Evolutionary conservation across 2,329 filamentous ascomycete genomes (phyloP).

Genomic region (Talaromyces amestolkiae): DNA sequence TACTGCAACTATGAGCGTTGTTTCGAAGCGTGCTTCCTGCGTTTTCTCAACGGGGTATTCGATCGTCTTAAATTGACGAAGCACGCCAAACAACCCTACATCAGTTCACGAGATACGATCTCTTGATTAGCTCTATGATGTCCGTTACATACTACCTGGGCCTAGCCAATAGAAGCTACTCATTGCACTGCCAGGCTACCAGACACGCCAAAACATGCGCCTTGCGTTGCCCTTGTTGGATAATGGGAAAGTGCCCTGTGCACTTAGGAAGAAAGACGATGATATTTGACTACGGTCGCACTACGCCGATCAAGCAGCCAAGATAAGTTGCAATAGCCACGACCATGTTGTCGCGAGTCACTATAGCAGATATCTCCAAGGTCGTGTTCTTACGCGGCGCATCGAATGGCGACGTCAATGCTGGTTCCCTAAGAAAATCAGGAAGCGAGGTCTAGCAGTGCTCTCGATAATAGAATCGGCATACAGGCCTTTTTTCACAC

Average conservation of each 20-base stretch:
- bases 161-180: too few species aligned
- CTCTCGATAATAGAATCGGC: background rate
- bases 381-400: too few species aligned
- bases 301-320: too few species aligned
- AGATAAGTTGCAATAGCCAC: too few species aligned
- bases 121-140: background rate
- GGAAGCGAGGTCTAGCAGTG: background rate
- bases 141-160: background rate
- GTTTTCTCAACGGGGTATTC: background rate
- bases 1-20: background rate
- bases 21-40: background rate
- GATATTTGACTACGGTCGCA: too few species aligned
- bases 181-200: background rate
- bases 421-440: background rate
- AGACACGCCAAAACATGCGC: background rate
- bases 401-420: too few species aligned
- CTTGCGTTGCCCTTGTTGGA: background rate
- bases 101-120: background rate
- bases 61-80: background rate
- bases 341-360: too few species aligned
- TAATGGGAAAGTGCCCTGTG: background rate
- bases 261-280: too few species aligned
- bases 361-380: too few species aligned
- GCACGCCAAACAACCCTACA: background rate
- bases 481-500: background rate